Percentiles rank a stretch among this genome's conserved stretches.
Conservation (phyloP, 2,329 filamentous ascomycete genomes). For the Cytospora paraplurivora region DNA sequence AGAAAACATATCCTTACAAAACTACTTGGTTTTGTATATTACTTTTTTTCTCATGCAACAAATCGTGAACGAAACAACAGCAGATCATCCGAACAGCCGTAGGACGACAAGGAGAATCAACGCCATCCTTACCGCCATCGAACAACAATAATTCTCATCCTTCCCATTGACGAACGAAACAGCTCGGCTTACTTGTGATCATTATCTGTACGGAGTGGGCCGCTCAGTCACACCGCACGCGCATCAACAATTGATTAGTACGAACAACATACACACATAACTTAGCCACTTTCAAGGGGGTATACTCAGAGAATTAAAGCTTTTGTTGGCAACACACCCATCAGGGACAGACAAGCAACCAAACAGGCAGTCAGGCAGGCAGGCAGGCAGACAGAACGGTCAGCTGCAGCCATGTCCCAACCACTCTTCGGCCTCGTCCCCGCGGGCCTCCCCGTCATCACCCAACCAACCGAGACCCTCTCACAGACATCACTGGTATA, state of each 20-base stretch:
- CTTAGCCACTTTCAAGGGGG: not conserved
- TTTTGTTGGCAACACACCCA: not conserved
- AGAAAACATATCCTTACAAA: not conserved
- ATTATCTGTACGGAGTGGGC: conserved; percentile 2
- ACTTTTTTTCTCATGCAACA: no score
- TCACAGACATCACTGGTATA: conserved; percentile 60
- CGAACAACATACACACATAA: not conserved
- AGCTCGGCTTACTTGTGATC: conserved; percentile 5
- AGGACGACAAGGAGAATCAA: not conserved
- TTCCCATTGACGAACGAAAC: not conserved
- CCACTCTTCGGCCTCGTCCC: conserved; percentile 63
- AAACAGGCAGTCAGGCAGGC: not conserved
- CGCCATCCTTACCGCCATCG: conserved; percentile 15
- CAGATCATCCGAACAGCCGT: not conserved
- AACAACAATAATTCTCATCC: not conserved
- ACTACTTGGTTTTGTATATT: no score
- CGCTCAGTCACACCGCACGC: conserved; percentile 10
- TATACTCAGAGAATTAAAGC: not conserved
- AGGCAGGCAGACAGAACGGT: not conserved
- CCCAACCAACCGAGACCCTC: conserved; percentile 54
- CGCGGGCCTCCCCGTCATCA: conserved; percentile 60
- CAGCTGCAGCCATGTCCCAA: conserved; percentile 41
- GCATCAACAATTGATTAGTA: not conserved
- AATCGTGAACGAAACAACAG: not conserved
- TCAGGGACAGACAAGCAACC: not conserved